Evolutionary conservation across 2,329 filamentous ascomycete genomes (phyloP).

Genomic region (Hypoxylon sp.): DNA sequence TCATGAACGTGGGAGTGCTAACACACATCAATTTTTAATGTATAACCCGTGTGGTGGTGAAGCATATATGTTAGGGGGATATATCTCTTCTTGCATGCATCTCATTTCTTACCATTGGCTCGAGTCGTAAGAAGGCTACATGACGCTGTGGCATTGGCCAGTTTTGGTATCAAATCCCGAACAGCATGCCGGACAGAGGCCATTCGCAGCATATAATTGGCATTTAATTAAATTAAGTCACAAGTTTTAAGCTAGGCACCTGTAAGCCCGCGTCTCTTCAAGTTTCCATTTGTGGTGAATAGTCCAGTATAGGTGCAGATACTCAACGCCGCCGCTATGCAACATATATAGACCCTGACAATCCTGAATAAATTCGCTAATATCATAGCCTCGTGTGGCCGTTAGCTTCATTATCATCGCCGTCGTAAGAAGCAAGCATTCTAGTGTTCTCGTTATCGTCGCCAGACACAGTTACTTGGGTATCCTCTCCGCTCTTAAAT

Average conservation of each 20-base stretch:
- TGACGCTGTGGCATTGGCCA: conserved; percentile 8
- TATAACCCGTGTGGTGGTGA: background rate
- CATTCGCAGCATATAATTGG: conserved; percentile 10
- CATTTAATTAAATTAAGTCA: conserved; percentile 22
- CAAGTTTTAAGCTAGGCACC: conserved; percentile 15
- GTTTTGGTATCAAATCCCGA: conserved; percentile 16
- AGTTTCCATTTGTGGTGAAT: conserved; percentile 21
- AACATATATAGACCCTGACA: conserved; percentile 39
- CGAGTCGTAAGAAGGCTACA: background rate
- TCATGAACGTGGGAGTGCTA: background rate
- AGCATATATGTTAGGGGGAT: background rate
- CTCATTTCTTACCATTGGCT: conserved; percentile 5
- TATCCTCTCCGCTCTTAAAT: conserved; percentile 56
- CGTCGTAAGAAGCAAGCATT: conserved; percentile 56
- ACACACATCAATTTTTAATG: background rate
- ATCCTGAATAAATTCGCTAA: conserved; percentile 1
- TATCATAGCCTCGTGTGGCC: conserved; percentile 27
- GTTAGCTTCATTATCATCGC: conserved; percentile 52
- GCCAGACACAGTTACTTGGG: conserved; percentile 34
- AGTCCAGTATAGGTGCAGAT: conserved; percentile 11
- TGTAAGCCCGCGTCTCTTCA: conserved; percentile 9
- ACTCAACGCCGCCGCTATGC: conserved; percentile 63
- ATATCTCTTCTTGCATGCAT: conserved; percentile 1
- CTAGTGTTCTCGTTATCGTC: conserved; percentile 53
- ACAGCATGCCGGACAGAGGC: conserved; percentile 17